Percentiles rank a stretch among this genome's conserved stretches.
phyloP scores from a whole-genome alignment of 139 green algal species.

The Chlorella vulgaris region DNA sequence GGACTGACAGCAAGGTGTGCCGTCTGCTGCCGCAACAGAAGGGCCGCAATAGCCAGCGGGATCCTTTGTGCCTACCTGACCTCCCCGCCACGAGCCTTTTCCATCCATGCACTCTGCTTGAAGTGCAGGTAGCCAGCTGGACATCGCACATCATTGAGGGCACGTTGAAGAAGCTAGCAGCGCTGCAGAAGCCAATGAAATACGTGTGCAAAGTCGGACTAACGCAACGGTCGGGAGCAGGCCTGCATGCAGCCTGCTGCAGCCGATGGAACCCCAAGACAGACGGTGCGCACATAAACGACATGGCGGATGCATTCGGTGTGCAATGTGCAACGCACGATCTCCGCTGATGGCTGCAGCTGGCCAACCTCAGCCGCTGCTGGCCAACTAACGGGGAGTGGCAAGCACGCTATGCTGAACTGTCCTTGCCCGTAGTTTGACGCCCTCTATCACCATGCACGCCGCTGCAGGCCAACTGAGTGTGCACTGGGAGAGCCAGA shows the following conservation, averaged over 20 bases:
- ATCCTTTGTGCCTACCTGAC: background rate
- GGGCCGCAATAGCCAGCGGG: no score
- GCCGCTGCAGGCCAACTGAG: conserved; percentile 61
- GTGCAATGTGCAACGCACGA: no score
- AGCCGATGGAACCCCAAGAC: conserved; percentile 85
- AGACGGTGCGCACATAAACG: conserved; percentile 64
- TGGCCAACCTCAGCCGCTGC: background rate
- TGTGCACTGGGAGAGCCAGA: conserved; percentile 86
- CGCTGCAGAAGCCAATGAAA: conserved; percentile 85
- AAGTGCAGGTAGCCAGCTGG: conserved; percentile 62
- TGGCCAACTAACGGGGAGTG: background rate
- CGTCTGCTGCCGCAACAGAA: no score
- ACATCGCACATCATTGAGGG: conserved; percentile 78
- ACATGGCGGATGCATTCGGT: no score
- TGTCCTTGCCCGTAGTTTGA: no score
- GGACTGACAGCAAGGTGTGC: conserved; percentile 68
- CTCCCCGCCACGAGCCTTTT: background rate
- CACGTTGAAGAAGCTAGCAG: conserved; percentile 79
- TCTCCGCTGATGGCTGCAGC: no score
- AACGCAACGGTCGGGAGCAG: conserved; percentile 81
- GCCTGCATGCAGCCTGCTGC: conserved; percentile 78
- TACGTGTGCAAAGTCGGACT: conserved; percentile 28
- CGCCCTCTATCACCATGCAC: no score
- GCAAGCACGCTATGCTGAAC: background rate
- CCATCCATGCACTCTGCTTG: no score